phyloP scores from a whole-genome alignment of 768 basidiomycete species.

The Paxillus involutus region DNA sequence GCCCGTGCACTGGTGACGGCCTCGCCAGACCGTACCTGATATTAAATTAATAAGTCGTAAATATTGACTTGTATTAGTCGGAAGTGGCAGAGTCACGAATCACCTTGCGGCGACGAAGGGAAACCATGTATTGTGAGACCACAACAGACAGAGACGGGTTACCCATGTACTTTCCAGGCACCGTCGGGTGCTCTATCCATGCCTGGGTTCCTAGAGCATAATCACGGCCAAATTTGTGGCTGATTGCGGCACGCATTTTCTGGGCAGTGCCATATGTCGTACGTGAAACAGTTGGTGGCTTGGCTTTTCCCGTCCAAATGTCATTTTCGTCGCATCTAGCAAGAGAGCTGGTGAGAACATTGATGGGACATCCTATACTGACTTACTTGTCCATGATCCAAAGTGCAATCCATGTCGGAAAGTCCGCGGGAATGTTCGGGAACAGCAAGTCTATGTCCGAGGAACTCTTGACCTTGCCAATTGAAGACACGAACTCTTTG shows the following conservation, averaged over 20 bases:
- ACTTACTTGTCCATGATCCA: constrained; percentile 30
- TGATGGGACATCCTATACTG: neutral
- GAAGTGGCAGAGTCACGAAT: neutral
- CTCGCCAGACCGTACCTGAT: constrained; percentile 22
- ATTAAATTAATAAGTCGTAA: neutral
- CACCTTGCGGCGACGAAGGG: constrained; percentile 25
- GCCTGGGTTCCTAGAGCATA: constrained; percentile 22
- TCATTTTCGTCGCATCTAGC: constrained; percentile 27
- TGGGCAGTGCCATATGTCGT: constrained; percentile 33
- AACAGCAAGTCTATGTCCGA: constrained; percentile 13
- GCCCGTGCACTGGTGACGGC: constrained; percentile 26
- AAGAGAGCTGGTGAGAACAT: too few relatives aligned
- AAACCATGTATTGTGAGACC: constrained; percentile 31
- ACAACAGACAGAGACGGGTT: constrained; percentile 30
- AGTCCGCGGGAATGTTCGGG: constrained; percentile 12
- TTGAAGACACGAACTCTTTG: constrained; percentile 13
- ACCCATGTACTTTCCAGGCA: constrained; percentile 19
- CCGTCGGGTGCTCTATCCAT: constrained; percentile 28
- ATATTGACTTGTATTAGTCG: too few relatives aligned
- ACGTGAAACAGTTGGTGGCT: neutral
- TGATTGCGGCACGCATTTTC: constrained; percentile 35
- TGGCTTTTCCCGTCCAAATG: constrained; percentile 18
- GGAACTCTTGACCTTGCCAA: constrained; percentile 7
- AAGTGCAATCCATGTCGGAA: constrained; percentile 24
- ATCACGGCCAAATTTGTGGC: constrained; percentile 28